These are phyloP conservation scores for Biscutella laevigata DNA, from an alignment of 441 rosid species.

Conservation along the genomic window DNA sequence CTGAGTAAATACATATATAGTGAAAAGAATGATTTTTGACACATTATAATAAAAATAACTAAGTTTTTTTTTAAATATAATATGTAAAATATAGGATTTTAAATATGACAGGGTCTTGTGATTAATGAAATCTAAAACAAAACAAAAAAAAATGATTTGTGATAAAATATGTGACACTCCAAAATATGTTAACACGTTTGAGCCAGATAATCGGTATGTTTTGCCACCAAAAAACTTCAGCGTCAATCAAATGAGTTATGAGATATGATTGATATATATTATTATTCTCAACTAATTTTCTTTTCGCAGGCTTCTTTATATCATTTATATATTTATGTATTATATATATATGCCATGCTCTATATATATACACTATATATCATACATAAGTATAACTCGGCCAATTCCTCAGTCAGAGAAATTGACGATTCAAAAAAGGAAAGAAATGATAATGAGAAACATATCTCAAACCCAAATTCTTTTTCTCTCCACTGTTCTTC, in stretches of 20 bases:
- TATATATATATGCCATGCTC: background rate
- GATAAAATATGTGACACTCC: background rate
- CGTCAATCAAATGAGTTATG: slow-evolving; percentile 12
- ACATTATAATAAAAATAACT: too few relatives aligned
- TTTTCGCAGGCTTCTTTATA: slow-evolving; percentile 2
- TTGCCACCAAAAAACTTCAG: slow-evolving; percentile 15
- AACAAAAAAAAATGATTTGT: too few relatives aligned
- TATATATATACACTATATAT: background rate
- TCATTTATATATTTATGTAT: background rate
- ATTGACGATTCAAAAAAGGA: background rate
- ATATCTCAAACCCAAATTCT: slow-evolving; percentile 12
- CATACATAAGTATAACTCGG: background rate
- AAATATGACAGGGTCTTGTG: too few relatives aligned
- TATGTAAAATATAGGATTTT: too few relatives aligned
- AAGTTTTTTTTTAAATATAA: too few relatives aligned
- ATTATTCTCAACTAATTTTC: slow-evolving; percentile 17
- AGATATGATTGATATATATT: slow-evolving; percentile 13
- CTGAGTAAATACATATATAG: too few relatives aligned
- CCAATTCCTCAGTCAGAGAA: slow-evolving; percentile 8
- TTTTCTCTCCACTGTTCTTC: slow-evolving; percentile 6
- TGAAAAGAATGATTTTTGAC: too few relatives aligned
- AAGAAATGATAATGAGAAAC: slow-evolving; percentile 1
- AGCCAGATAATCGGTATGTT: background rate
- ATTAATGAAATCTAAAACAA: too few relatives aligned
- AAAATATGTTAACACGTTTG: background rate